Conservation (phyloP, 352 stramenopile genomes). For the Phytophthora fragariaefolia region DNA sequence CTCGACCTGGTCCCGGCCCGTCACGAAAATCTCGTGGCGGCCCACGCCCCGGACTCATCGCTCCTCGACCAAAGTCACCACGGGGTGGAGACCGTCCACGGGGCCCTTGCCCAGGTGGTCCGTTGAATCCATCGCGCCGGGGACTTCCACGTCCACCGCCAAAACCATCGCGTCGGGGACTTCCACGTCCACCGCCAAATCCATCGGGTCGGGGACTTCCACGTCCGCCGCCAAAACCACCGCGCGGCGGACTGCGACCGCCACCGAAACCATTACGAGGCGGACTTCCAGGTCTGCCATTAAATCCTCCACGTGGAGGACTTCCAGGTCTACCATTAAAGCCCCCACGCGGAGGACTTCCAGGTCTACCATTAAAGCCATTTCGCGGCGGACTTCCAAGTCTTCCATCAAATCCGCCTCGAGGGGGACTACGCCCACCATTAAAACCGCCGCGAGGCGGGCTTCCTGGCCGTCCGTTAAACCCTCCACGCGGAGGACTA, state of each 20-base stretch:
- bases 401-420: constrained; percentile 2
- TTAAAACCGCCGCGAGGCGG: constrained; percentile 11
- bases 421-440: no score
- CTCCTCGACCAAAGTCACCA: constrained; percentile 29
- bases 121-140: constrained; percentile 24
- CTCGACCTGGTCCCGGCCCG: constrained; percentile 26
- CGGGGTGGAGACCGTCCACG: constrained; percentile 36
- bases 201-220: constrained; percentile 9
- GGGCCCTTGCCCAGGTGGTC: constrained; percentile 19
- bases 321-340: constrained; percentile 13
- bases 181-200: constrained; percentile 6
- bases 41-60: constrained; percentile 34
- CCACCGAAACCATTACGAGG: constrained; percentile 19
- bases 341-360: constrained; percentile 1
- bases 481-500: constrained; percentile 21
- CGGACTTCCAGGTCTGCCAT: constrained; percentile 18
- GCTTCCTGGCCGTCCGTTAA: constrained; percentile 21
- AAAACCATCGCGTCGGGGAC: constrained; percentile 7
- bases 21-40: constrained; percentile 38
- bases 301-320: not conserved
- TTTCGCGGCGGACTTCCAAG: constrained; percentile 14
- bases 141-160: constrained; percentile 18
- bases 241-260: constrained; percentile 7
- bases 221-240: constrained; percentile 14
- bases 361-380: constrained; percentile 13